These are phyloP conservation scores for Kwoniella sp. DNA, from an alignment of 768 basidiomycete species.

Conservation along the genomic window DNA sequence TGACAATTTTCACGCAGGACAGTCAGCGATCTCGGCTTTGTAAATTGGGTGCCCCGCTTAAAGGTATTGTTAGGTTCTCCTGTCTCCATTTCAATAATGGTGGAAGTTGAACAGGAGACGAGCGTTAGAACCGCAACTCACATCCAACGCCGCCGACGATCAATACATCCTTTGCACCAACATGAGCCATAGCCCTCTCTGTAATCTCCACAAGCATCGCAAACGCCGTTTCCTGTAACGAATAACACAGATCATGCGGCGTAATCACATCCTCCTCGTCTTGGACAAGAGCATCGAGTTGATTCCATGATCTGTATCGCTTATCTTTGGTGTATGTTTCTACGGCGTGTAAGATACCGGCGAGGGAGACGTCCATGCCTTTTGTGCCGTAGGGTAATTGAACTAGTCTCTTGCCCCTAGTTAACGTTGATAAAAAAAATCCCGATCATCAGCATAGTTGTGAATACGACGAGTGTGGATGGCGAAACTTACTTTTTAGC, in stretches of 20 bases:
- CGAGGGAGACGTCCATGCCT: slow-evolving; percentile 96
- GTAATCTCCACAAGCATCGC: slow-evolving; percentile 99
- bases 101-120: too few species aligned
- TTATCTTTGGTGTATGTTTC: slow-evolving; percentile 87
- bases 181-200: slow-evolving; percentile 98
- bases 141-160: slow-evolving; percentile 99
- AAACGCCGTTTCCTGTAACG: slow-evolving; percentile 93
- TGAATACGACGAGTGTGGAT: too few species aligned
- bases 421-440: not conserved
- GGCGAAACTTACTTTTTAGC: slow-evolving; percentile 76
- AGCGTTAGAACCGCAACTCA: too few species aligned
- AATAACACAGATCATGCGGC: slow-evolving; percentile 94
- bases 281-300: not conserved
- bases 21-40: not conserved
- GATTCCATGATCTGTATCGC: slow-evolving; percentile 65
- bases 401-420: slow-evolving; percentile 79
- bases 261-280: slow-evolving; percentile 73
- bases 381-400: slow-evolving; percentile 92
- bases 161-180: slow-evolving; percentile 90
- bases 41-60: too few species aligned
- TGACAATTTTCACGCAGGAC: slow-evolving; percentile 50
- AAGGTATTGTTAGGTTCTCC: too few species aligned
- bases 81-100: too few species aligned
- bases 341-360: slow-evolving; percentile 84
- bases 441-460: slow-evolving; percentile 6